Evolutionary conservation across 495 filamentous ascomycete species (phyloP).

Genomic region (Clavariopsis aquatica): DNA sequence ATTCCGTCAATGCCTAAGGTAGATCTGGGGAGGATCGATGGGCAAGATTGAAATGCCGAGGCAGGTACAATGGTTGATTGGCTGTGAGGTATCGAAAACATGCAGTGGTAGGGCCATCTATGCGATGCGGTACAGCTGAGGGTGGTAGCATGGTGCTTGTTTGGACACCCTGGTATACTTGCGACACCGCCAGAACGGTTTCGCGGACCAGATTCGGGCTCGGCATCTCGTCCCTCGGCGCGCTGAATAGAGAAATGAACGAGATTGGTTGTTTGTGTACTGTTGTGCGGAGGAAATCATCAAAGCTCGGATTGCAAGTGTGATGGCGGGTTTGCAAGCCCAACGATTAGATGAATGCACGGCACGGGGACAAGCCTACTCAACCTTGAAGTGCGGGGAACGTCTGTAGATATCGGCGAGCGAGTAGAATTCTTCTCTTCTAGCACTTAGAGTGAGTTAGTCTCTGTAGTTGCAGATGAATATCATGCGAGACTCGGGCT

Average conservation of each 20-base stretch:
- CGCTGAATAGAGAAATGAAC: not conserved
- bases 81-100: constrained; percentile 2
- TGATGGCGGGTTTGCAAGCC: not conserved
- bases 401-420: not conserved
- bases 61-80: constrained; percentile 9
- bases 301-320: not conserved
- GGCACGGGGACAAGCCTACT: not conserved
- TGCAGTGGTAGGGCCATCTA: not conserved
- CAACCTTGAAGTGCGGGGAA: not conserved
- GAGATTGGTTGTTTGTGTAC: not conserved
- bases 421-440: not conserved
- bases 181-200: constrained; percentile 3
- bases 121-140: not conserved
- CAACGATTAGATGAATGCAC: not conserved
- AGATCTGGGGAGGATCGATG: not conserved
- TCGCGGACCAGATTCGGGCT: not conserved
- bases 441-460: constrained; percentile 1
- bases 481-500: not conserved
- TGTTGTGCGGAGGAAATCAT: not conserved
- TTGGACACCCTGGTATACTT: not conserved
- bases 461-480: not conserved
- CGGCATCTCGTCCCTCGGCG: constrained; percentile 9
- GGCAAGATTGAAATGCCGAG: constrained; percentile 7
- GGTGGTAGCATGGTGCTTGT: not conserved
- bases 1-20: not conserved